These are phyloP conservation scores for Yarrowia bubula DNA, from an alignment of 805 yeast genomes.

Conservation along the genomic window DNA sequence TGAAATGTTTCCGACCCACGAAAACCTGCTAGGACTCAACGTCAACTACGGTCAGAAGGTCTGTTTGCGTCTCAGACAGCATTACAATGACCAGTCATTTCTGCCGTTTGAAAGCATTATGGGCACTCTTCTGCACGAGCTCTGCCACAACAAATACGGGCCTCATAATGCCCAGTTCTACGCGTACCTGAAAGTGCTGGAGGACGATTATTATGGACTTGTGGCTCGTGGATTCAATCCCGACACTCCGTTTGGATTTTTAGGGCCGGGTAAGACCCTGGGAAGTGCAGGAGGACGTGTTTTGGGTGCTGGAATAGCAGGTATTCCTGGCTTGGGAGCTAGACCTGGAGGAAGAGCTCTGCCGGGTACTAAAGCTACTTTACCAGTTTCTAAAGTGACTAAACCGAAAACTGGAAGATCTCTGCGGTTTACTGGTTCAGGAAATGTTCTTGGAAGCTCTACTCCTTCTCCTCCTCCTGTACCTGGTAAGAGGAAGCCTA, in stretches of 20 bases:
- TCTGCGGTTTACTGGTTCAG: background rate
- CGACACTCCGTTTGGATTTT: background rate
- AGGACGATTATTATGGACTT: constrained; percentile 46
- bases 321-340: constrained; percentile 2
- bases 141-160: constrained; percentile 75
- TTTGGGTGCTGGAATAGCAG: background rate
- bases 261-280: background rate
- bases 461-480: constrained; percentile 5
- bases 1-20: constrained; percentile 77
- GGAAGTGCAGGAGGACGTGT: background rate
- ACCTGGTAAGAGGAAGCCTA: constrained; percentile 37
- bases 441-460: background rate
- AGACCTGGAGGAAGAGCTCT: background rate
- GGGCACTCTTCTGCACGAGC: constrained; percentile 86
- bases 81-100: constrained; percentile 52
- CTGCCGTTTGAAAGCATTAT: constrained; percentile 60
- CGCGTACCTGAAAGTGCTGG: constrained; percentile 58
- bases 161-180: constrained; percentile 79
- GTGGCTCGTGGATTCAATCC: constrained; percentile 43
- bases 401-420: background rate
- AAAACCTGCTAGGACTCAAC: constrained; percentile 71
- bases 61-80: constrained; percentile 64
- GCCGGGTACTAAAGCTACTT: background rate
- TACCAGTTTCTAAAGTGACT: background rate
- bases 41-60: constrained; percentile 76